Evolutionary conservation across 495 filamentous ascomycete species (phyloP).

Genomic region (Sabuloglossum arenarium): DNA sequence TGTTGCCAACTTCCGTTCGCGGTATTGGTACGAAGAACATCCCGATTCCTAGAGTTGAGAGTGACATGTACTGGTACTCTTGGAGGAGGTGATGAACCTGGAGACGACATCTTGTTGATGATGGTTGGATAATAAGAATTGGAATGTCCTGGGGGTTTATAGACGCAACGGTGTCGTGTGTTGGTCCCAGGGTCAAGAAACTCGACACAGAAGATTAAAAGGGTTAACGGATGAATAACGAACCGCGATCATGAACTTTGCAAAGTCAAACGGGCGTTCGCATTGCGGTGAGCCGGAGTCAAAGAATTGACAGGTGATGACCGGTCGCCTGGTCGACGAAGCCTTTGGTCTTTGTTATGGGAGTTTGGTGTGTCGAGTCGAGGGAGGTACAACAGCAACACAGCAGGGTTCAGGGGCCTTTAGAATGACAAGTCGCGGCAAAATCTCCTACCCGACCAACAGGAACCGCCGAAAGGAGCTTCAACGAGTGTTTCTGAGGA

Average conservation of each 20-base stretch:
- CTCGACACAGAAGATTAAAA: background rate
- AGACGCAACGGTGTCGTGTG: background rate
- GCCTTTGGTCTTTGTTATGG: background rate
- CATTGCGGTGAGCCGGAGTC: background rate
- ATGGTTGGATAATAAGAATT: background rate
- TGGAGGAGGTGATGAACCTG: slow-evolving; percentile 8
- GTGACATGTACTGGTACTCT: slow-evolving; percentile 30
- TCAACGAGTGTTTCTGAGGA: too few species aligned
- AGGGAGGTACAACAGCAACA: background rate
- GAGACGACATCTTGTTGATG: background rate
- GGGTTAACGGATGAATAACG: background rate
- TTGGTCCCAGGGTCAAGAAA: background rate
- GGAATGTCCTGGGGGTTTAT: background rate
- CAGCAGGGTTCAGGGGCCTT: background rate
- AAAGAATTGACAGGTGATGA: background rate
- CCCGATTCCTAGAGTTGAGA: slow-evolving; percentile 35
- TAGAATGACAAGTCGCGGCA: background rate
- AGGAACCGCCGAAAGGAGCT: background rate
- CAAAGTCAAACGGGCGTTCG: background rate
- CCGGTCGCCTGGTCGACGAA: background rate
- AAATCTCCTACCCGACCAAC: background rate
- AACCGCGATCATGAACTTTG: background rate
- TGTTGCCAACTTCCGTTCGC: slow-evolving; percentile 9
- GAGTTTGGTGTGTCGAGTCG: background rate
- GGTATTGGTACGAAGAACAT: slow-evolving; percentile 23